Percentiles rank a stretch among this genome's conserved stretches.
Evolutionary conservation across 768 basidiomycete genomes (phyloP).

Genomic region (Pisolithus marmoratus): DNA sequence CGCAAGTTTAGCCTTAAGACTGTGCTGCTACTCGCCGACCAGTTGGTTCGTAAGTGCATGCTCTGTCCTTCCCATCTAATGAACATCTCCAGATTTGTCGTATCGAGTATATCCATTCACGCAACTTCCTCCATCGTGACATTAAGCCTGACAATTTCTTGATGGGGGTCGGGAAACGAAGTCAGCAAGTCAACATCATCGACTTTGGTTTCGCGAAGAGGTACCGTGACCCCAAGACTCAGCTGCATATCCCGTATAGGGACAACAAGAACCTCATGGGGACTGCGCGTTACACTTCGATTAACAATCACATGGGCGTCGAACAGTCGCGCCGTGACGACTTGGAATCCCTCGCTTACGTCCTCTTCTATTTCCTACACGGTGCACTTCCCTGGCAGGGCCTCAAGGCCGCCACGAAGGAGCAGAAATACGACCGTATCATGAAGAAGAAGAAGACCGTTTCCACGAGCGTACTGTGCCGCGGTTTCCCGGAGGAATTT

Average conservation of each 20-base stretch:
- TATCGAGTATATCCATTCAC: slow-evolving; percentile 98
- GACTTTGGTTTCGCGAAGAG: too few relatives aligned
- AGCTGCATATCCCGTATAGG: slow-evolving; percentile 98
- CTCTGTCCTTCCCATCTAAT: too few relatives aligned
- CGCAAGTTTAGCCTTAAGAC: slow-evolving; percentile 97
- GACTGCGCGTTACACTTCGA: slow-evolving; percentile 97
- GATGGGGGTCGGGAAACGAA: slow-evolving; percentile 99
- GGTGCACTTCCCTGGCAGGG: slow-evolving; percentile 99
- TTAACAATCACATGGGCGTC: slow-evolving; percentile 98
- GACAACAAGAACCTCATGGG: slow-evolving; percentile 99
- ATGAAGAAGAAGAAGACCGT: slow-evolving; percentile 99
- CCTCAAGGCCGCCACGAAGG: slow-evolving; percentile 99
- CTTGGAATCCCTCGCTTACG: too few relatives aligned
- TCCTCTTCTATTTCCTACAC: slow-evolving; percentile 99
- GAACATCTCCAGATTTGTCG: slow-evolving; percentile 96
- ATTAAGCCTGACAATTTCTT: slow-evolving; percentile 99
- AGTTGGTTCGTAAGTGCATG: too few relatives aligned
- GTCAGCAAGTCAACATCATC: slow-evolving; percentile 98
- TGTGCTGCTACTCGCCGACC: slow-evolving; percentile 94
- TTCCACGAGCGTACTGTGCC: slow-evolving; percentile 92
- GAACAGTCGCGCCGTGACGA: slow-evolving; percentile 98
- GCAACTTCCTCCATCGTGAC: slow-evolving; percentile 96
- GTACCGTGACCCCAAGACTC: slow-evolving; percentile 99
- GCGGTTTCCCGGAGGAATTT: slow-evolving; percentile 99
- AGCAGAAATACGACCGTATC: slow-evolving; percentile 99